Percentiles rank a stretch among this genome's conserved stretches.
Conservation (phyloP, 1,284 basidiomycete genomes). For the Microstroma glucosiphilum region DNA sequence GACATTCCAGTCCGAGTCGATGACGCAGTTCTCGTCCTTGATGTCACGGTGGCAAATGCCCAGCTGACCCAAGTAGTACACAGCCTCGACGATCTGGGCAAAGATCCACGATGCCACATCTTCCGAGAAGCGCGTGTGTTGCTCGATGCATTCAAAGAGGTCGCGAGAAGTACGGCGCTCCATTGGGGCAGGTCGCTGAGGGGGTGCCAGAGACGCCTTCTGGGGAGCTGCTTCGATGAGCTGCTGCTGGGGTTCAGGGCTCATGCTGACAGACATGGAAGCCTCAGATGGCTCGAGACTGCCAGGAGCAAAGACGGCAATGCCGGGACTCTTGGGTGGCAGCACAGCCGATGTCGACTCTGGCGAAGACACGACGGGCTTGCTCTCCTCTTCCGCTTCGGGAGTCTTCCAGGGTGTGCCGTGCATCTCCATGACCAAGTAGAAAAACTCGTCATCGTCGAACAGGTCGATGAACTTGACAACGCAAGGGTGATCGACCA, state of each 20-base stretch:
- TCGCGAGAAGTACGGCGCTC: constrained; percentile 74
- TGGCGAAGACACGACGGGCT: constrained; percentile 1
- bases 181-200: constrained; percentile 51
- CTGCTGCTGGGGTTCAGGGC: not conserved
- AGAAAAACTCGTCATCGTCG: constrained; percentile 76
- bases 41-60: constrained; percentile 85
- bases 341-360: not conserved
- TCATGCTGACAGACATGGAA: not conserved
- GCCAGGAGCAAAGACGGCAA: constrained; percentile 7
- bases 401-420: constrained; percentile 68
- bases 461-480: constrained; percentile 75
- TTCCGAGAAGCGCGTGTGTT: constrained; percentile 73
- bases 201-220: constrained; percentile 1
- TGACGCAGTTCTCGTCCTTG: constrained; percentile 82
- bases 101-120: constrained; percentile 73
- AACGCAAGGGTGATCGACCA: constrained; percentile 70
- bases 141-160: constrained; percentile 87
- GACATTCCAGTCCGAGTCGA: constrained; percentile 62
- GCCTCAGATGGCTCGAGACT: not conserved
- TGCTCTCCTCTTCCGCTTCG: constrained; percentile 1
- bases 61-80: constrained; percentile 66
- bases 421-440: constrained; percentile 85
- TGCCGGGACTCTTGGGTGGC: not conserved
- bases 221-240: not conserved
- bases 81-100: constrained; percentile 76